These are phyloP conservation scores for Termitomyces bulborhizus DNA, from an alignment of 768 basidiomycete genomes.

Conservation along the genomic window DNA sequence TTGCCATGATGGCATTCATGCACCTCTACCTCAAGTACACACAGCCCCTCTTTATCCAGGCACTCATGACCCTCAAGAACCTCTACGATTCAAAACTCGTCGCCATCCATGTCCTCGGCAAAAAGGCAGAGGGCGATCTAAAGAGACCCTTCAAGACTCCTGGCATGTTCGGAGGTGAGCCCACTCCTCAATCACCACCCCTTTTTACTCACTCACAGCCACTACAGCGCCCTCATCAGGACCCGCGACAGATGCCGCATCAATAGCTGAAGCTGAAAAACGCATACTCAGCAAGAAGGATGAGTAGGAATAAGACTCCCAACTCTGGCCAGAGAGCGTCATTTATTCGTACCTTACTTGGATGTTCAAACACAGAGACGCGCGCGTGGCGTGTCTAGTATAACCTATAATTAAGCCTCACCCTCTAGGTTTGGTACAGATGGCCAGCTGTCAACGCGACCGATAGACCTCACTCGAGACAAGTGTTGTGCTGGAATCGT, in stretches of 20 bases:
- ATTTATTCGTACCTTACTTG: too few relatives aligned
- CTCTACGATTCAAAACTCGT: conserved; percentile 84
- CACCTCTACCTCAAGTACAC: conserved; percentile 95
- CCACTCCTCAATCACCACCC: neutral
- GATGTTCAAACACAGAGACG: too few relatives aligned
- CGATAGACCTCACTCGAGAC: too few relatives aligned
- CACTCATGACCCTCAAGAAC: conserved; percentile 90
- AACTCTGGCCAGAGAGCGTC: too few relatives aligned
- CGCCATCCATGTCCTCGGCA: conserved; percentile 75
- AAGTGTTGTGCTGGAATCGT: too few relatives aligned
- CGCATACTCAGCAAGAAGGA: conserved; percentile 78
- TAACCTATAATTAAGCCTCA: too few relatives aligned
- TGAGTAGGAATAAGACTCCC: conserved; percentile 27
- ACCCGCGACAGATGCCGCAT: conserved; percentile 81
- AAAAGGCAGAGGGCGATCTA: conserved; percentile 78
- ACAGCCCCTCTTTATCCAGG: conserved; percentile 93
- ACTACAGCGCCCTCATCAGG: conserved; percentile 38
- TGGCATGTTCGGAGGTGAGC: conserved; percentile 64
- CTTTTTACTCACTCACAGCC: neutral
- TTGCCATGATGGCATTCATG: conserved; percentile 89
- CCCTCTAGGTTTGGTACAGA: too few relatives aligned
- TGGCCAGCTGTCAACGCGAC: too few relatives aligned
- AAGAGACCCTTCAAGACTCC: conserved; percentile 83
- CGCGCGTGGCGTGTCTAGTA: too few relatives aligned
- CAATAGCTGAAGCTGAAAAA: conserved; percentile 88